A percentile compares a stretch with the other conserved stretches of the same genome.
These are phyloP conservation scores for Aspergillus campestris DNA, from an alignment of 495 filamentous ascomycete species.

Conservation along the genomic window DNA sequence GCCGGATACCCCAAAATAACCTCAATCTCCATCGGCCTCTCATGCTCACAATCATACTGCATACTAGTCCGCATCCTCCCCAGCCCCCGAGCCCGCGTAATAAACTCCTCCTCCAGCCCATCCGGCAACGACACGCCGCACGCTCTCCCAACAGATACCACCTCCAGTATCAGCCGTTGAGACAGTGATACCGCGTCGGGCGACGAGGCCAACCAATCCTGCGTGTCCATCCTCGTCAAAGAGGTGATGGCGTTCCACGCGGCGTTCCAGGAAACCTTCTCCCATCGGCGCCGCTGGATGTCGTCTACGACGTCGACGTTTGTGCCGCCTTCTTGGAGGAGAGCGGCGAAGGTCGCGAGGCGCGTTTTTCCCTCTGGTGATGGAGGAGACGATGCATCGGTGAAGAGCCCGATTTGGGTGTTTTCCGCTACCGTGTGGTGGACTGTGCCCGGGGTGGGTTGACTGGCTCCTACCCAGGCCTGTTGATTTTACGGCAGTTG, in stretches of 20 bases:
- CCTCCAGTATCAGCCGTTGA: conserved; percentile 37
- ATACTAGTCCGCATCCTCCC: conserved; percentile 44
- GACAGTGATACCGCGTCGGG: conserved; percentile 36
- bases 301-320: conserved; percentile 29
- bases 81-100: conserved; percentile 34
- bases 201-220: conserved; percentile 37
- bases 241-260: conserved; percentile 47
- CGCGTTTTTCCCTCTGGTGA: conserved; percentile 16
- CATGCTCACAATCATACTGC: conserved; percentile 42
- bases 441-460: conserved; percentile 36
- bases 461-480: conserved; percentile 44
- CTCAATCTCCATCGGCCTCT: conserved; percentile 46
- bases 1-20: conserved; percentile 48
- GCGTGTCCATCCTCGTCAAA: conserved; percentile 41
- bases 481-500: conserved; percentile 7
- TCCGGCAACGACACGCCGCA: conserved; percentile 35
- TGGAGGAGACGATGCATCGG: conserved; percentile 19
- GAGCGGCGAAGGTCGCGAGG: conserved; percentile 28
- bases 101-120: conserved; percentile 30
- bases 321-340: conserved; percentile 32
- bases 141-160: conserved; percentile 37
- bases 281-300: conserved; percentile 43
- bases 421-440: conserved; percentile 40
- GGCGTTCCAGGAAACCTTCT: conserved; percentile 48
- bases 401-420: conserved; percentile 38